Percentiles rank a stretch among this genome's conserved stretches.
Conservation (phyloP, 352 stramenopile genomes). For the Pythium grandisporangium region DNA sequence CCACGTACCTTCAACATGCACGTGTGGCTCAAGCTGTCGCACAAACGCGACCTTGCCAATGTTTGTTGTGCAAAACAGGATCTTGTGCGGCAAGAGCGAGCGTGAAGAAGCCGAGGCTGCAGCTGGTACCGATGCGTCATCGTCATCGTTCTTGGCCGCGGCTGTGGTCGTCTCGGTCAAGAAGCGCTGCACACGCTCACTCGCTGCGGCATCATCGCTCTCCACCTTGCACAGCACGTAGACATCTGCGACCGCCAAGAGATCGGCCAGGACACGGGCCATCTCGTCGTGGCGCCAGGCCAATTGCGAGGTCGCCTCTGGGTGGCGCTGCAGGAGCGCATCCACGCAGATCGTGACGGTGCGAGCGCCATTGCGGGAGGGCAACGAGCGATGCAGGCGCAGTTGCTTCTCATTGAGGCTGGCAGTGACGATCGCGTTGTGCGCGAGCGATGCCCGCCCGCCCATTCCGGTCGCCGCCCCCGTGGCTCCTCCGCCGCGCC, state of each 20-base stretch:
- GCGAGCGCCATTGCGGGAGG: conserved; percentile 46
- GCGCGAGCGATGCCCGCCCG: conserved; percentile 4
- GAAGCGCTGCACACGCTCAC: conserved; percentile 40
- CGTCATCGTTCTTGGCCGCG: conserved; percentile 12
- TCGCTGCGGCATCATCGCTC: conserved; percentile 15
- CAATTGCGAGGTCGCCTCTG: conserved; percentile 22
- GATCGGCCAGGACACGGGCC: conserved; percentile 36
- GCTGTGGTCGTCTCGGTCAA: conserved; percentile 21
- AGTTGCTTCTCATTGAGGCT: conserved; percentile 40
- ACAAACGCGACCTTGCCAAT: conserved; percentile 80
- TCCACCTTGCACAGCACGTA: conserved; percentile 49
- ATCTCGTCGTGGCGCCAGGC: conserved; percentile 39
- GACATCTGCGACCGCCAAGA: conserved; percentile 52
- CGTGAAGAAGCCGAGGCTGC: no score
- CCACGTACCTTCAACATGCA: conserved; percentile 69
- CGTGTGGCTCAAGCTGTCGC: conserved; percentile 77
- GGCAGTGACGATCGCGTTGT: conserved; percentile 24
- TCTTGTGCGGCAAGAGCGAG: conserved; percentile 45
- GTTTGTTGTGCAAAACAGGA: conserved; percentile 75
- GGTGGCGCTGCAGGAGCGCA: conserved; percentile 27
- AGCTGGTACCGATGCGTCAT: no score
- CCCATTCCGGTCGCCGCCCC: conserved; percentile 7
- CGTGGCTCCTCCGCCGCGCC: background rate
- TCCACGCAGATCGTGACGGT: conserved; percentile 62
- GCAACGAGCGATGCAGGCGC: conserved; percentile 46